phyloP scores from a whole-genome alignment of 805 yeast genomes.

The Isabelozyma pseudorhagii region DNA sequence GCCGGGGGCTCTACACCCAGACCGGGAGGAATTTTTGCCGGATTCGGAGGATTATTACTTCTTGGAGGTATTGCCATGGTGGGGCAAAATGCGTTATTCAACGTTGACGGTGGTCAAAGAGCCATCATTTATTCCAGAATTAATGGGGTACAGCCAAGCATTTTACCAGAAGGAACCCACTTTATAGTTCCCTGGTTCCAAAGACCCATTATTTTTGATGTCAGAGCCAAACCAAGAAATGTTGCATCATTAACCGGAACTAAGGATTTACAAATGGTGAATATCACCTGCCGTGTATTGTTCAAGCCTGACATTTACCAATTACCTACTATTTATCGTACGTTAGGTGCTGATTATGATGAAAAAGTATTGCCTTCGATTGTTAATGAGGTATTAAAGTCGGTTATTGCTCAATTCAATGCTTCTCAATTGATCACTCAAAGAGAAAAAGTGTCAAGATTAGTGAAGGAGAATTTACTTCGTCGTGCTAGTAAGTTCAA shows the following conservation, averaged over 20 bases:
- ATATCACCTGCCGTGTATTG: slow-evolving; percentile 96
- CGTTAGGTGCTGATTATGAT: slow-evolving; percentile 92
- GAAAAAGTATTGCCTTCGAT: slow-evolving; percentile 97
- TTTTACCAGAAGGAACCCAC: slow-evolving; percentile 94
- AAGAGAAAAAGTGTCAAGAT: slow-evolving; percentile 90
- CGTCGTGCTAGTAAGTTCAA: slow-evolving; percentile 91
- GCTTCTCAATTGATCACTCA: slow-evolving; percentile 99
- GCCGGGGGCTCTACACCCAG: slow-evolving; percentile 25
- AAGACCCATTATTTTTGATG: slow-evolving; percentile 88
- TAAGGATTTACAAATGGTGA: slow-evolving; percentile 98
- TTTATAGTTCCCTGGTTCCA: slow-evolving; percentile 92
- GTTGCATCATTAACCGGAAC: slow-evolving; percentile 97
- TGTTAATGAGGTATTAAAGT: slow-evolving; percentile 93
- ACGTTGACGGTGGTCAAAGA: slow-evolving; percentile 98
- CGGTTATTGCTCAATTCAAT: slow-evolving; percentile 97
- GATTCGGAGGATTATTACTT: slow-evolving; percentile 38
- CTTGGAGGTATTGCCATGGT: slow-evolving; percentile 39
- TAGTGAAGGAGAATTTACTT: slow-evolving; percentile 85
- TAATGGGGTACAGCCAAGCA: slow-evolving; percentile 77
- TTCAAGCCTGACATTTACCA: slow-evolving; percentile 80
- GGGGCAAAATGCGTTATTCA: slow-evolving; percentile 44
- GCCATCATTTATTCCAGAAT: slow-evolving; percentile 91
- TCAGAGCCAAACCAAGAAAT: slow-evolving; percentile 95
- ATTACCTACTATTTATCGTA: slow-evolving; percentile 83
- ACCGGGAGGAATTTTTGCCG: slow-evolving; percentile 39